Base-by-base conservation (phyloP, 345 rosid species). In the Firmiana major region DNA sequence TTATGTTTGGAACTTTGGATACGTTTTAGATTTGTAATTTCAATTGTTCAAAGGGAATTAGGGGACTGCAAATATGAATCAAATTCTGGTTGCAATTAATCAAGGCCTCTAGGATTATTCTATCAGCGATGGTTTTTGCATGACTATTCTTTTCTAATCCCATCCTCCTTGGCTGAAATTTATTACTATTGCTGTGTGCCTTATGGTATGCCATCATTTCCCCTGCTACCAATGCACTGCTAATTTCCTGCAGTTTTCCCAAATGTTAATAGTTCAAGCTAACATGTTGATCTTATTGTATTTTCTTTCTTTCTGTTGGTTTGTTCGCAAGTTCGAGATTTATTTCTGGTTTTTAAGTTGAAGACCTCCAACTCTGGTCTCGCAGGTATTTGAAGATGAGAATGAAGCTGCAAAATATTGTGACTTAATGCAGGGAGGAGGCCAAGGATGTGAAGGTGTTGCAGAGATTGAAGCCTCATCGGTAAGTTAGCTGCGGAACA, bases 391-490 rank as follows among this genome's bases (percentile, higher is more conserved):
- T 40, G 98, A 96, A 90, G 99, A 96, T 72, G 89, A 84, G 83
- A 89, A 86, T 43, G 99, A 96, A 84, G 99, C 99, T 77, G 89
- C 86, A 68, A 87, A 80, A 77, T 95, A 95, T 77, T 93, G 98
- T 63, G 94, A 93, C 84, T 86, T 95, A 43, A 86, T 95, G 79
- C 92, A 95, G 81, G 99, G 99, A 78, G 93, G 98, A 77, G 99
- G 99, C 66, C 82, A 84, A 90, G 98, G 93, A 17, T 95, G 99
- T 77, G 99, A 95, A 86, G 98, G 98, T 46, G 88, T 95, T 8
- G 98, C 99, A 43, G 98, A 91, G 89, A 92, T 91, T 24, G 98
- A 95, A 63, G 99, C 98, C 74, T 93, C 97, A 36, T 95, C 93
- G 9, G 99, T 93, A 85, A 90, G 94, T 68, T 57, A 74, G n/a